These are phyloP conservation scores for Aspergillus leporis DNA, from an alignment of 495 filamentous ascomycete genomes.

Conservation along the genomic window DNA sequence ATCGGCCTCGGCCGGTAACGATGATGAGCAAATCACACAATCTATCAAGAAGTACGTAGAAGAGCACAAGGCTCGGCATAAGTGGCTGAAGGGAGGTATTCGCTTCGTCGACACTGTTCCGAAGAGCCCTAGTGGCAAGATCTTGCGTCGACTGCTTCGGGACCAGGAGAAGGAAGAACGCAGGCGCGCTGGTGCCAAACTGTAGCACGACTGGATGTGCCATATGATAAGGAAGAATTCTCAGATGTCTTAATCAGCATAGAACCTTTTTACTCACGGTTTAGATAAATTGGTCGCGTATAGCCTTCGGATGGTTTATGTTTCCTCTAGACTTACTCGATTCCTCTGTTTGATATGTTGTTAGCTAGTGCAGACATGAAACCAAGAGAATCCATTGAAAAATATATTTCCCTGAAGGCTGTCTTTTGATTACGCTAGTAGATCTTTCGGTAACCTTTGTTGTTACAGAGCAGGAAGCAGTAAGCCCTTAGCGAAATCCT, in stretches of 20 bases:
- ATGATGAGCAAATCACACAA: conserved; percentile 58
- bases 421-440: too few species aligned
- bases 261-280: background rate
- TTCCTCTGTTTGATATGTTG: background rate
- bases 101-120: conserved; percentile 76
- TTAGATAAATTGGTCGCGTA: too few species aligned
- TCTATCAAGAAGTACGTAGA: conserved; percentile 77
- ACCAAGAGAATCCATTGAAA: too few species aligned
- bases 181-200: conserved; percentile 59
- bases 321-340: too few species aligned
- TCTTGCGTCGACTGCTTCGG: conserved; percentile 74
- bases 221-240: background rate
- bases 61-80: conserved; percentile 81
- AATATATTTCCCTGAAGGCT: too few species aligned
- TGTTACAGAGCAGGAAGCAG: too few species aligned
- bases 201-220: conserved; percentile 31
- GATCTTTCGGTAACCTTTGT: too few species aligned
- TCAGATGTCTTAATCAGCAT: background rate
- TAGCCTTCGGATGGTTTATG: too few species aligned
- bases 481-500: too few species aligned
- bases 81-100: conserved; percentile 86
- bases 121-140: conserved; percentile 93
- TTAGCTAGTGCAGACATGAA: too few species aligned
- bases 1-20: conserved; percentile 55
- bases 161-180: conserved; percentile 76